Conservation (phyloP, 2,329 filamentous ascomycete species). For the Aureobasidium sp. region DNA sequence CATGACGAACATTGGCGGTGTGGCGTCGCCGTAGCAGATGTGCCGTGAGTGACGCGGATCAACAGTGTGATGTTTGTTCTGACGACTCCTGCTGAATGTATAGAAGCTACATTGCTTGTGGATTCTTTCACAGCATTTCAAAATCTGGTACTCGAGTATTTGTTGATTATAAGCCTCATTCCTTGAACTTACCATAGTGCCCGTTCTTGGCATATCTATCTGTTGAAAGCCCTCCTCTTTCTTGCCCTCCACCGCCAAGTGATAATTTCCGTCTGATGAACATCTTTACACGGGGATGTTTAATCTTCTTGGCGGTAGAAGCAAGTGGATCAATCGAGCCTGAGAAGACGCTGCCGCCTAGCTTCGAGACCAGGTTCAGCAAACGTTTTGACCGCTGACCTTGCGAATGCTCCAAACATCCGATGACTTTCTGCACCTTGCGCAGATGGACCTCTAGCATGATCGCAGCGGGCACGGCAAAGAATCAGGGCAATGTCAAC, state of each 20-base stretch:
- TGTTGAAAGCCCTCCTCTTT: neutral
- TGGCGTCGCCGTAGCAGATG: neutral
- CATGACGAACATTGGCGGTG: neutral
- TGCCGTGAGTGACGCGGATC: neutral
- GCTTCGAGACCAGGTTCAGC: neutral
- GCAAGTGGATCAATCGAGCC: neutral
- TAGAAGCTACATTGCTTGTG: neutral
- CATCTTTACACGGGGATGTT: neutral
- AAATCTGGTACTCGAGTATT: neutral
- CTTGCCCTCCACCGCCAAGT: slow-evolving; percentile 1
- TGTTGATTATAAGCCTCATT: neutral
- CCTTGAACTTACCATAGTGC: neutral
- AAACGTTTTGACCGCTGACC: neutral
- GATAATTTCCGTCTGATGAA: neutral
- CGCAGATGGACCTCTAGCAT: neutral
- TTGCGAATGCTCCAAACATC: too few species aligned
- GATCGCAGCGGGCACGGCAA: neutral
- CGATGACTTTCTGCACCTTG: neutral
- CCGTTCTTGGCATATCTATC: neutral
- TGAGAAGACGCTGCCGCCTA: neutral
- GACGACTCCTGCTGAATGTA: neutral
- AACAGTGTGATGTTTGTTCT: neutral
- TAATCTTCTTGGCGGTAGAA: neutral
- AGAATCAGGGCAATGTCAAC: neutral
- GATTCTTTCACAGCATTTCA: neutral